Evolutionary conservation across 2,329 filamentous ascomycete genomes (phyloP), one percentile per base, ranked within the genome.

Genomic region (Alternaria sp.): DNA sequence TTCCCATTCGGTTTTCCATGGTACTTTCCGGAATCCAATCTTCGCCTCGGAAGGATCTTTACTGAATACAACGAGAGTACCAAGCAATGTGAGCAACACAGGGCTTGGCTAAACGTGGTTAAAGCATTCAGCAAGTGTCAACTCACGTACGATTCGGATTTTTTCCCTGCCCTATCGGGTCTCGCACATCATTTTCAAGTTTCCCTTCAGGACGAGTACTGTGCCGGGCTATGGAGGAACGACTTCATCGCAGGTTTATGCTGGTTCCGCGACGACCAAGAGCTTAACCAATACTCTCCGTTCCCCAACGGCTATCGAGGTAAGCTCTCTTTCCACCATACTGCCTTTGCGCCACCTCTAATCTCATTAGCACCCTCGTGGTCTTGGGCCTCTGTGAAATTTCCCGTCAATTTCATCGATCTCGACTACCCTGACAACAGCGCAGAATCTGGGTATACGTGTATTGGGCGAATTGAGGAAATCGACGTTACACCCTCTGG

Each of bases 91-190:
- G 15, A 3, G 7, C 33, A 37, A 37, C 1, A n/a, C 7, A 9
- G 0, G 0, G 14, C 33, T 37, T 37, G 33, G 33, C 14, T 0
- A 12, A 2, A 37, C 0, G 5, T n/a, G 2, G 33, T 37, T 1
- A 37, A n/a, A 9, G 7, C 14, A 9, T 37, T 37, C 3, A 37
- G 4, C 0, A 37, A 0, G 33, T 37, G 33, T 5, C 33, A 37
- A 3, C 33, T 37, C 15, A 37, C 33, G 4, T 37, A 37, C 33
- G 33, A 37, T 8, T 37, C 0, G 15, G 33, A 37, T 9, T 37
- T 1, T 37, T 37, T 37, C 33, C 33, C 33, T 37, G 33, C 15
- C 15, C 0, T 37, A 37, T 37, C 33, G n/a, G 33, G 33, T n/a
- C 33, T 37, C 5, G 33, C 33, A 37, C 33, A 9, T 4, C 2